Conservation (phyloP, 208 protist species). For the Acanthamoeba divionensis region DNA sequence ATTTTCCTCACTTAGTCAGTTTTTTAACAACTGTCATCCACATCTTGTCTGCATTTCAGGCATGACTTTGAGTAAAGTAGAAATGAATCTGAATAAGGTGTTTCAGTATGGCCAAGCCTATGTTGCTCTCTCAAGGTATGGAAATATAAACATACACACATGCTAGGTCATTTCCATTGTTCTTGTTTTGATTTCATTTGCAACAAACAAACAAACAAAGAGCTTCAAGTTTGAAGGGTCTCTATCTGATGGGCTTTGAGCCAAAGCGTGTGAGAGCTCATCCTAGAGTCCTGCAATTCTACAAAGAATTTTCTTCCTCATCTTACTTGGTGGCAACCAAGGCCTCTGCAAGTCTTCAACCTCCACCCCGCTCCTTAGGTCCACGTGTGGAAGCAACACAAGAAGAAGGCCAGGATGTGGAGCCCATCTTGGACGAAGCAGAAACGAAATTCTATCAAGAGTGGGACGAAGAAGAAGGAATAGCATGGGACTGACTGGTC, state of each 20-base stretch:
- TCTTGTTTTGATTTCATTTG: too few species aligned
- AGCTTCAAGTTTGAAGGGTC: not conserved
- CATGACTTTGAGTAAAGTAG: conserved; percentile 44
- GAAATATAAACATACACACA: too few species aligned
- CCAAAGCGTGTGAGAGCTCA: not conserved
- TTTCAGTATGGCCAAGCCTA: conserved; percentile 51
- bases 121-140: conserved; percentile 25
- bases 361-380: not conserved
- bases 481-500: conserved; percentile 12
- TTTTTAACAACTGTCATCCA: not conserved
- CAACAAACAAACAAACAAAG: too few species aligned
- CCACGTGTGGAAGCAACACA: not conserved
- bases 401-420: not conserved
- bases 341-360: not conserved
- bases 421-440: not conserved
- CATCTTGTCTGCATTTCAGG: not conserved
- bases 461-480: not conserved
- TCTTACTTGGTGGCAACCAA: not conserved
- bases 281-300: conserved; percentile 9
- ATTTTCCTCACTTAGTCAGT: not conserved
- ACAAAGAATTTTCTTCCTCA: not conserved
- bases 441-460: not conserved
- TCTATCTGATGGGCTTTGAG: conserved; percentile 37
- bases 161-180: too few species aligned
- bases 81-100: conserved; percentile 38